A percentile compares a stretch with the other conserved stretches of the same genome.
phyloP scores from a whole-genome alignment of 2,329 filamentous ascomycete species.

The Aureobasidium musti region DNA sequence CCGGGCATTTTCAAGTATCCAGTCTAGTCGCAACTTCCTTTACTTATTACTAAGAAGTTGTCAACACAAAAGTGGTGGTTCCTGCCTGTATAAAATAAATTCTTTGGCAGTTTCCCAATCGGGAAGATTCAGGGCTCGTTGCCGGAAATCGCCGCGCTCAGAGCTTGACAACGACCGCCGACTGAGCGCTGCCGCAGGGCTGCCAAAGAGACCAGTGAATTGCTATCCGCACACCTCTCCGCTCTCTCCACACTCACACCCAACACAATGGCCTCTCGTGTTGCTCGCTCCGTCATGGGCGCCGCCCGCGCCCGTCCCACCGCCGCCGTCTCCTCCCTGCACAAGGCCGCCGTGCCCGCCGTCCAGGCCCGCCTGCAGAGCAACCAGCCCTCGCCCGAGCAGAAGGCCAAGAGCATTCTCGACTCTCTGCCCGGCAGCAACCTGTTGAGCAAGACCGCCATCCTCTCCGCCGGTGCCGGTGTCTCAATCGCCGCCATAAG shows the following conservation, averaged over 20 bases:
- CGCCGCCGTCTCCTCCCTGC: slow-evolving; percentile 61
- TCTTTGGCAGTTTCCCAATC: slow-evolving; percentile 26
- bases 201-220: slow-evolving; percentile 13
- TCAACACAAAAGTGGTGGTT: background rate
- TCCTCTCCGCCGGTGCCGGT: slow-evolving; percentile 89
- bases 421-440: slow-evolving; percentile 91
- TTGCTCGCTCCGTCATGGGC: slow-evolving; percentile 92
- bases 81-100: slow-evolving; percentile 12
- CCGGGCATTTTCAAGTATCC: slow-evolving; percentile 41
- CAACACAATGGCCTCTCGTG: slow-evolving; percentile 93
- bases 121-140: slow-evolving; percentile 11
- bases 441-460: slow-evolving; percentile 92
- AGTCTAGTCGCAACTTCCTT: background rate
- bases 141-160: slow-evolving; percentile 18
- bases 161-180: slow-evolving; percentile 22
- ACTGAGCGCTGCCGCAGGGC: background rate
- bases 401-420: slow-evolving; percentile 94
- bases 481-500: slow-evolving; percentile 92
- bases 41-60: background rate
- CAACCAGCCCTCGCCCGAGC: slow-evolving; percentile 86
- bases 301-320: slow-evolving; percentile 81
- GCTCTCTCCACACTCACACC: slow-evolving; percentile 51
- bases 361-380: slow-evolving; percentile 62
- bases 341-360: slow-evolving; percentile 72
- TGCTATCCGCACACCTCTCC: slow-evolving; percentile 24